Base-by-base conservation (phyloP, 2,329 filamentous ascomycete genomes). In the Verticillium albo-atrum region DNA sequence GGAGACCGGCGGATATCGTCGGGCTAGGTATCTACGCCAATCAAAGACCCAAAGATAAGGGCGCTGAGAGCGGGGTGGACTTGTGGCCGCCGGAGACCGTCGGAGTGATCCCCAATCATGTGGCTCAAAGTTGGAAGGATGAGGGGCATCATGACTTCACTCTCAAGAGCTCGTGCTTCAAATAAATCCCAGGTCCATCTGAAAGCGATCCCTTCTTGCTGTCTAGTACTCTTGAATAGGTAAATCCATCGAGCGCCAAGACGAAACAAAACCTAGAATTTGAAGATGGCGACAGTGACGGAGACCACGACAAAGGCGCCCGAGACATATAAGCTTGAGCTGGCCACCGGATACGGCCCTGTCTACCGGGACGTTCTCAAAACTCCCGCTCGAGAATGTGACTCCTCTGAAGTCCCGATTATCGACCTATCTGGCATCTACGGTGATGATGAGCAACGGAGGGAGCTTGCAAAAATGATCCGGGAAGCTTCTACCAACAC, bases 351-450 rank as follows among this genome's bases (percentile, higher is more conserved):
- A 0, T 75, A 75, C 35, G 78, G 77, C 1, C 73, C 76, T 1
- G 77, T 77, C 34, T 79, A 70, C 63, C 74, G 78, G 25, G 70
- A 75, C 15, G 74, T 81, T 2, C 72, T 75, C 17, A 75, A 70
- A 26, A 72, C 71, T 1, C 71, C 75, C 7, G 75, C 77, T 3
- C 69, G 77, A 25, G 69, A 72, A 28, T 75, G 75, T 35, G 73
- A 71, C 4, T 62, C 68, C 3, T 72, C 69, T 20, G 78, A 81
- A 60, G 80, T 81, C 12, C 79, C 79, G 0, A 65, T 81, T 30
- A 77, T 81, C 54, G 78, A 80, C 56, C 66, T 82, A 6, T 64
- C 71, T 1, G 61, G 64, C 2, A 71, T 76, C 6, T 68, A 74
- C 26, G 72, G 77, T 26, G 64, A 69, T 3, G 54, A 74, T 0